Evolutionary conservation across 1,284 basidiomycete species (phyloP), one percentile per base, ranked within the genome.

Genomic region (Pholiota adiposa): DNA sequence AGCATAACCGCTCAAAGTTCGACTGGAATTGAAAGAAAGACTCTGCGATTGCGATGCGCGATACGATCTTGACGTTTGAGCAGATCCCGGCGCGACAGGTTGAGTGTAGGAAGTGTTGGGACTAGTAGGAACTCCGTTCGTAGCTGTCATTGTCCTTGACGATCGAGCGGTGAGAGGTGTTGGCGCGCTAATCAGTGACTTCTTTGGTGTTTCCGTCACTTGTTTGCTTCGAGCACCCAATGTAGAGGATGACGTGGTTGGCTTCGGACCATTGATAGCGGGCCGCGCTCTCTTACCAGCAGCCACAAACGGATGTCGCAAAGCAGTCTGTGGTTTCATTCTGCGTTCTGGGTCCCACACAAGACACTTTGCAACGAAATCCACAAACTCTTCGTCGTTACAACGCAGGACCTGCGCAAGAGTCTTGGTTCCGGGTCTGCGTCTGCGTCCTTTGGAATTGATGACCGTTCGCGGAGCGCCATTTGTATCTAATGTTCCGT

Each of bases 271-370:
- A 34, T 78, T 78, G 21, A 65, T 44, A 12, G 79, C 73, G 5
- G 79, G 72, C 72, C 83, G 88, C 18, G 73, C 65, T 56, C 83
- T 83, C 54, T 85, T 81, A 38, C 90, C 84, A 27, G 86, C 84
- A 21, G 88, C 81, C 60, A 96, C 83, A 79, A 95, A 97, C 9
- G 93, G 91, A 76, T 97, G 95, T n/a, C 93, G 87, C 77, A 96
- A 78, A 0, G 97, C 97, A 14, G 91, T 86, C 67, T 96, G 93
- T 1, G 97, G 97, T 75, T 98, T 98, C 71, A 99, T 83, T 40
- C 97, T 85, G 59, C 94, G 86, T 70, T 99, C 97, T 1, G 97
- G 97, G 77, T 99, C 97, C 97, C 97, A 99, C 14, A 93, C 85
- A 23, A 99, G 82, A 75, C 97, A 99, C 73, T 97, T 98, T 2